phyloP scores from a whole-genome alignment of 139 green algal genomes.

The Micractinium sp. region DNA sequence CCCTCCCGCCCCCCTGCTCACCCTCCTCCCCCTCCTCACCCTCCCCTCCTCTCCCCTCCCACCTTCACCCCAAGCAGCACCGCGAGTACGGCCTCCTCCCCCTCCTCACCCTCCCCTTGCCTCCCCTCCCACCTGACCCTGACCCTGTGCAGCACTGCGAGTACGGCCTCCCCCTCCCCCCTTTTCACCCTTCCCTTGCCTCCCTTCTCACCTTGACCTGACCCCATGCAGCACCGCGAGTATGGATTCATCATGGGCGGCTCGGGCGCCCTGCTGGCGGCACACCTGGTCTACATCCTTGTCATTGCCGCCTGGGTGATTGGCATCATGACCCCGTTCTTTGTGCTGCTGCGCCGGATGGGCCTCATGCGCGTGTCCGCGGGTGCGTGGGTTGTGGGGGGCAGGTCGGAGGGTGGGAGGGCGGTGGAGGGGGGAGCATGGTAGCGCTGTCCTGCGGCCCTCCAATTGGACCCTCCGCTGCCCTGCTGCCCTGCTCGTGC shows the following conservation, averaged over 20 bases:
- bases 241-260: conserved; percentile 73
- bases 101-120: background rate
- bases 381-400: background rate
- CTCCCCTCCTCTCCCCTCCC: background rate
- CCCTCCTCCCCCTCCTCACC: background rate
- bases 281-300: conserved; percentile 69
- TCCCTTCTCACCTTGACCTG: background rate
- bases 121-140: background rate
- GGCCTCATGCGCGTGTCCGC: conserved; percentile 68
- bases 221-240: background rate
- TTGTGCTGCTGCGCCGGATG: conserved; percentile 70
- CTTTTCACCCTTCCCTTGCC: background rate
- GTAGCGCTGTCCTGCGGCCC: too few relatives aligned
- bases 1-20: too few relatives aligned
- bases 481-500: too few relatives aligned
- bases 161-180: background rate
- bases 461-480: too few relatives aligned
- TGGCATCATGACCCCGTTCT: conserved; percentile 71
- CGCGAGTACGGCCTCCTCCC: conserved; percentile 55
- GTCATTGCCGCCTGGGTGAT: conserved; percentile 68
- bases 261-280: conserved; percentile 60
- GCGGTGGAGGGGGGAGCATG: background rate
- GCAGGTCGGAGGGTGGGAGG: background rate
- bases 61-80: background rate
- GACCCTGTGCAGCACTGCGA: background rate